Conservation (phyloP, 495 filamentous ascomycete species). For the Darksidea phi region DNA sequence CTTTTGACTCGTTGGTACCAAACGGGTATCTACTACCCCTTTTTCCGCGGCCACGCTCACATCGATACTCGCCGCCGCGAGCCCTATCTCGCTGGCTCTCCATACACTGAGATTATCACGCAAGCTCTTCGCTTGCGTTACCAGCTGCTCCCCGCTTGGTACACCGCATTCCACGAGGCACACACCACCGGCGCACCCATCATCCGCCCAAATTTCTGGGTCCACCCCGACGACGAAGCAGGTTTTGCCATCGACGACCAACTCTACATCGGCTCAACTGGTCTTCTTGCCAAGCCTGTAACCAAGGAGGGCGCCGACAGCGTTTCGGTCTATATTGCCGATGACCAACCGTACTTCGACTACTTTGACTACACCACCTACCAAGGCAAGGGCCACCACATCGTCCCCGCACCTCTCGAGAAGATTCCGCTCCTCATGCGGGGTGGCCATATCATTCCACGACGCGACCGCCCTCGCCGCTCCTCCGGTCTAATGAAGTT, state of each 20-base stretch:
- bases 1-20: conserved; percentile 95
- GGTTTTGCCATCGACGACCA: conserved; percentile 90
- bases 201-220: conserved; percentile 85
- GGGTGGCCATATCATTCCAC: conserved; percentile 86
- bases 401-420: conserved; percentile 73
- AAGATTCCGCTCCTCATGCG: conserved; percentile 87
- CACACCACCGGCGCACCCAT: conserved; percentile 80
- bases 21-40: conserved; percentile 94
- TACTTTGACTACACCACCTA: conserved; percentile 84
- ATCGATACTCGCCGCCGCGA: conserved; percentile 93
- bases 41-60: conserved; percentile 97
- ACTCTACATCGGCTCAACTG: conserved; percentile 82
- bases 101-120: conserved; percentile 80
- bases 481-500: conserved; percentile 85
- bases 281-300: conserved; percentile 85
- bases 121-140: conserved; percentile 87
- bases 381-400: conserved; percentile 61
- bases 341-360: conserved; percentile 85
- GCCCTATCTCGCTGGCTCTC: conserved; percentile 83
- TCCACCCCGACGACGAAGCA: conserved; percentile 79
- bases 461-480: conserved; percentile 81
- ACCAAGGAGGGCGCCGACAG: conserved; percentile 67
- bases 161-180: conserved; percentile 92
- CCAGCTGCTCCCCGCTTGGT: conserved; percentile 88
- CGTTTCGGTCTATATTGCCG: conserved; percentile 82